phyloP scores from a whole-genome alignment of 805 yeast genomes.

The Suhomyces xylopsoci region DNA sequence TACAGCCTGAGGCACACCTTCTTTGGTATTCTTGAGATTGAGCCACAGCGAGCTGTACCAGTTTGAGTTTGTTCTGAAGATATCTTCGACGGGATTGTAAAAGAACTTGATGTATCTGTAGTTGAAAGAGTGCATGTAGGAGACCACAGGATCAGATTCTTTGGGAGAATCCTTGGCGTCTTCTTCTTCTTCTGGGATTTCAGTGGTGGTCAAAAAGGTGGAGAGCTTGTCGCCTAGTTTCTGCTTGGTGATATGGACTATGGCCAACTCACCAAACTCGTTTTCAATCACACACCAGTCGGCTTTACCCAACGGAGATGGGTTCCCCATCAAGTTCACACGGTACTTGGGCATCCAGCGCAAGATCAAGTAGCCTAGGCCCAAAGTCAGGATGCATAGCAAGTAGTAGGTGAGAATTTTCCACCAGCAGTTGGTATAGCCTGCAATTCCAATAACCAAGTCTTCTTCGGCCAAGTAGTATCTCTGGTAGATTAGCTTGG shows the following conservation, averaged over 20 bases:
- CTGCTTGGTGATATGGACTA: constrained; percentile 51
- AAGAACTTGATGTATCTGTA: constrained; percentile 82
- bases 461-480: constrained; percentile 96
- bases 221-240: constrained; percentile 74
- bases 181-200: constrained; percentile 19
- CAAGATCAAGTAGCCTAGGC: constrained; percentile 66
- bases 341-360: constrained; percentile 86
- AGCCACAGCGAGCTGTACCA: constrained; percentile 88
- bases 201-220: constrained; percentile 47
- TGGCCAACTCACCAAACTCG: constrained; percentile 81
- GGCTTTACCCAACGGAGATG: constrained; percentile 70
- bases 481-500: constrained; percentile 60
- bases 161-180: constrained; percentile 12
- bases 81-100: constrained; percentile 83
- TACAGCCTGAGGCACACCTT: constrained; percentile 68
- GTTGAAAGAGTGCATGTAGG: constrained; percentile 64
- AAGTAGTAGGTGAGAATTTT: constrained; percentile 49
- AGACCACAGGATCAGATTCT: constrained; percentile 63
- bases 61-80: constrained; percentile 75
- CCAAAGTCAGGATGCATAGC: constrained; percentile 59
- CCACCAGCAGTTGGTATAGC: constrained; percentile 57
- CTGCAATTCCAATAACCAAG: constrained; percentile 90
- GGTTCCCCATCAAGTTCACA: constrained; percentile 62
- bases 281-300: constrained; percentile 95
- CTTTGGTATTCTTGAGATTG: constrained; percentile 49